These are phyloP conservation scores for Phytophthora tubulina DNA, from an alignment of 352 stramenopile genomes.

Conservation along the genomic window DNA sequence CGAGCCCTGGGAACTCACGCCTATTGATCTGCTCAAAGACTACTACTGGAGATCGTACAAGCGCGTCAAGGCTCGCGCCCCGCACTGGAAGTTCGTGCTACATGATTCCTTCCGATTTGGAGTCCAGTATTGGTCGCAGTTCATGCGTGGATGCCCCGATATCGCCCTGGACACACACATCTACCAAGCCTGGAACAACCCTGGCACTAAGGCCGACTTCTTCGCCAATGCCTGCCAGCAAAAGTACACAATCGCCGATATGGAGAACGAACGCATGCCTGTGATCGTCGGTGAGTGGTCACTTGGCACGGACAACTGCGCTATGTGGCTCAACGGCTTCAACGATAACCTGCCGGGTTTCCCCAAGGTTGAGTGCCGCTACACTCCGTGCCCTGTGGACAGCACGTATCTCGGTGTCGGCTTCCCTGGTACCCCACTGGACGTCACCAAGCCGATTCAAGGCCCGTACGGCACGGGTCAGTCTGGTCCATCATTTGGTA, in stretches of 20 bases:
- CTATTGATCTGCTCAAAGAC: constrained; percentile 91
- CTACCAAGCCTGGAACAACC: constrained; percentile 92
- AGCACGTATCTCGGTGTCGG: constrained; percentile 90
- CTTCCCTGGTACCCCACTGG: constrained; percentile 92
- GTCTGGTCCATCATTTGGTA: constrained; percentile 35
- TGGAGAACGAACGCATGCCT: constrained; percentile 78
- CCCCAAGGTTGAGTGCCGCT: constrained; percentile 91
- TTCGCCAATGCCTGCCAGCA: constrained; percentile 92
- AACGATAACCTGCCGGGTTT: constrained; percentile 83
- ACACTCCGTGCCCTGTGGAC: constrained; percentile 80
- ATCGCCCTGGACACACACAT: constrained; percentile 96
- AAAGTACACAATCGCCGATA: constrained; percentile 82
- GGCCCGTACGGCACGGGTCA: constrained; percentile 35
- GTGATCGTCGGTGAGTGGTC: constrained; percentile 97
- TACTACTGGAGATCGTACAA: constrained; percentile 98
- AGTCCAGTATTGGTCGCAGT: constrained; percentile 37
- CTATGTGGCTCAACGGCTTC: constrained; percentile 69
- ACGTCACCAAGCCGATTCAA: constrained; percentile 52
- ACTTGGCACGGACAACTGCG: constrained; percentile 86
- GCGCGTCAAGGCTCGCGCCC: constrained; percentile 91
- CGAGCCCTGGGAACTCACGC: constrained; percentile 96
- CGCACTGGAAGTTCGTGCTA: constrained; percentile 90
- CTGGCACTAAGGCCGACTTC: constrained; percentile 77
- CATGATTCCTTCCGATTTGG: constrained; percentile 43
- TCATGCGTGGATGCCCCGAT: constrained; percentile 90